A percentile compares a stretch with the other conserved stretches of the same genome.
phyloP scores from a whole-genome alignment of 1,284 basidiomycete genomes.

The Ustilago bromivora region DNA sequence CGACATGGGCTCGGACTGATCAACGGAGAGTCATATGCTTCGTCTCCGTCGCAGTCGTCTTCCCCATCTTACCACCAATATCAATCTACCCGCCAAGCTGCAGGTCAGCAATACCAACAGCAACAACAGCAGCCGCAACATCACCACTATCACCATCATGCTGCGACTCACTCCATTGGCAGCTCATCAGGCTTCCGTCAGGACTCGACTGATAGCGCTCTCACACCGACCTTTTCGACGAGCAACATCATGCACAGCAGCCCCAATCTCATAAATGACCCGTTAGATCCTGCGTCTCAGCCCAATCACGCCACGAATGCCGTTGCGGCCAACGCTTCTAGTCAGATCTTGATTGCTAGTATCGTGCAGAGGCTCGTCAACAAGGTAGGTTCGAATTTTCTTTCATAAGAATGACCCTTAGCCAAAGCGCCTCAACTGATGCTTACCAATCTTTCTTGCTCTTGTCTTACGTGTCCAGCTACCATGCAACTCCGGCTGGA shows the following conservation, averaged over 20 bases:
- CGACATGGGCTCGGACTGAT: slow-evolving; percentile 28
- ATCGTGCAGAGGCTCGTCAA: slow-evolving; percentile 63
- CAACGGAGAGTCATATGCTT: slow-evolving; percentile 28
- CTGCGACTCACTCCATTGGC: slow-evolving; percentile 26
- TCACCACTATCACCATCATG: slow-evolving; percentile 23
- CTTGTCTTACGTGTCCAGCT: slow-evolving; percentile 23
- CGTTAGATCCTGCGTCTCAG: slow-evolving; percentile 15
- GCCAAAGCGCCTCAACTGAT: neutral
- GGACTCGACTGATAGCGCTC: slow-evolving; percentile 33
- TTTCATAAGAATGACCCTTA: neutral
- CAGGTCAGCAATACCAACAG: slow-evolving; percentile 15
- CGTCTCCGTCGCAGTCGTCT: slow-evolving; percentile 20
- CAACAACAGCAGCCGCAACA: slow-evolving; percentile 7
- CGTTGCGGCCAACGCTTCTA: slow-evolving; percentile 33
- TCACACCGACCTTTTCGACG: slow-evolving; percentile 29
- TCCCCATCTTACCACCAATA: slow-evolving; percentile 29
- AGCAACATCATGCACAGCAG: slow-evolving; percentile 28
- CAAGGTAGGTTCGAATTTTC: slow-evolving; percentile 21
- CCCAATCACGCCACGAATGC: slow-evolving; percentile 4
- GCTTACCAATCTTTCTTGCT: neutral
- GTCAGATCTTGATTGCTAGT: slow-evolving; percentile 57
- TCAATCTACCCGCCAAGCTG: slow-evolving; percentile 20
- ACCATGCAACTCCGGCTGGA: slow-evolving; percentile 60
- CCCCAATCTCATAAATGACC: slow-evolving; percentile 21
- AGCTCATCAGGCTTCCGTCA: slow-evolving; percentile 30